Evolutionary conservation across 1,139 yeast genomes (phyloP).

Genomic region (Hyphopichia pseudoburtonii): DNA sequence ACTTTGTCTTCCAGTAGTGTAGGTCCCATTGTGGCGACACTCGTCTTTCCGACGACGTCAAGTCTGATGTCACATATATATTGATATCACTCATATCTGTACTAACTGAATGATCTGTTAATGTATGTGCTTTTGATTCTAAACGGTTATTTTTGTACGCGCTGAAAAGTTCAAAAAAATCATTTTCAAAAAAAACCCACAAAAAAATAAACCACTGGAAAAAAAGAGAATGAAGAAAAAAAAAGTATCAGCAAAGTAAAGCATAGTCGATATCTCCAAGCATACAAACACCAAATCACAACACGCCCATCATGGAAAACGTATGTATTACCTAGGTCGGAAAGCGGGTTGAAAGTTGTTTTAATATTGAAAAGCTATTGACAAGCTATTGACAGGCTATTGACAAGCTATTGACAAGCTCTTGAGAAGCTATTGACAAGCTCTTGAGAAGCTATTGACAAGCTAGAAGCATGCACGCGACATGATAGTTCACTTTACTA

Average conservation of each 20-base stretch:
- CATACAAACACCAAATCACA: not conserved
- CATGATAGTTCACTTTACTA: too few species aligned
- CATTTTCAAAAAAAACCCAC: not conserved
- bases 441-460: too few species aligned
- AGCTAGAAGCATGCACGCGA: too few species aligned
- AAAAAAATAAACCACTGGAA: not conserved
- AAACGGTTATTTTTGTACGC: too few species aligned
- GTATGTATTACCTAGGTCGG: not conserved
- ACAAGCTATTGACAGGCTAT: not conserved
- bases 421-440: too few species aligned
- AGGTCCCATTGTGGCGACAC: conserved; percentile 66
- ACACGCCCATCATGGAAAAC: not conserved
- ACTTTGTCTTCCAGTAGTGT: conserved; percentile 50
- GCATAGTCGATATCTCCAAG: not conserved
- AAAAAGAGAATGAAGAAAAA: not conserved
- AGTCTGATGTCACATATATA: conserved; percentile 60
- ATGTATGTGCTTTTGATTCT: not conserved
- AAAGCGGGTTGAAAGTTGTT: not conserved
- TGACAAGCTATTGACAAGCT: too few species aligned
- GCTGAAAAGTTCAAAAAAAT: not conserved
- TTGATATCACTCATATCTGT: conserved; percentile 45
- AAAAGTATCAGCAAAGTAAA: not conserved
- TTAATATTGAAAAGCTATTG: too few species aligned
- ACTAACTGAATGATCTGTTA: not conserved
- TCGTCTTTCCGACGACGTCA: conserved; percentile 71